Percentiles rank a stretch among this genome's conserved stretches.
Evolutionary conservation across 306 rosid genomes (phyloP).

Genomic region (Castanea sativa): DNA sequence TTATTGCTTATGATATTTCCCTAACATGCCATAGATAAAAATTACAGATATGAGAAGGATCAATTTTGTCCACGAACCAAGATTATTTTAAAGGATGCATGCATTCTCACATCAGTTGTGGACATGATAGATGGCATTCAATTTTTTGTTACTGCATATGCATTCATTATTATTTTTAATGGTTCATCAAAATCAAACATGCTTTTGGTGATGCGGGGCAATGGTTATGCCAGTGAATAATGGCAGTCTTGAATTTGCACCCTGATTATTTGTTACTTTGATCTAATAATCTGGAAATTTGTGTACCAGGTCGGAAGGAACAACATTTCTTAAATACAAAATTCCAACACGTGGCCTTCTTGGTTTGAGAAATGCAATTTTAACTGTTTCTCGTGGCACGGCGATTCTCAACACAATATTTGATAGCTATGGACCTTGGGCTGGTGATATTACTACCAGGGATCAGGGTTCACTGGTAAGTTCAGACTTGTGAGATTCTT

Average conservation of each 20-base stretch:
- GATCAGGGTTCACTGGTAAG: slow-evolving; percentile 96
- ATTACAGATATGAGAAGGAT: not conserved
- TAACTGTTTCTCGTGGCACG: slow-evolving; percentile 97
- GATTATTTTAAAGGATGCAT: not conserved
- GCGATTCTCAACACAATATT: slow-evolving; percentile 92
- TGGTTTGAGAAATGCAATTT: slow-evolving; percentile 89
- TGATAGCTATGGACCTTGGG: slow-evolving; percentile 90
- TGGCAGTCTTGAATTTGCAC: not conserved
- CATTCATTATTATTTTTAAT: not conserved
- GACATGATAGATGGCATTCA: not conserved
- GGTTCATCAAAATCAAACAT: not conserved
- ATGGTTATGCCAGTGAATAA: not conserved
- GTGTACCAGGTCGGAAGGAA: slow-evolving; percentile 73
- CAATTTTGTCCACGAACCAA: not conserved
- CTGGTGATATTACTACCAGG: slow-evolving; percentile 89
- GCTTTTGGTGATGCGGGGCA: not conserved
- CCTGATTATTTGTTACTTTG: not conserved
- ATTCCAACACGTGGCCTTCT: slow-evolving; percentile 99
- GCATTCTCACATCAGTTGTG: not conserved
- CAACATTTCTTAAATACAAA: slow-evolving; percentile 80
- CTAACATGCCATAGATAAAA: not conserved
- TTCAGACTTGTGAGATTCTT: not conserved
- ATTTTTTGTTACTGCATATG: not conserved
- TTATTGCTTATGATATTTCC: slow-evolving; percentile 11
- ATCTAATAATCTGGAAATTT: slow-evolving; percentile 27